Evolutionary conservation across 2,329 filamentous ascomycete species (phyloP).

Genomic region (Curvularia hawaiiensis): DNA sequence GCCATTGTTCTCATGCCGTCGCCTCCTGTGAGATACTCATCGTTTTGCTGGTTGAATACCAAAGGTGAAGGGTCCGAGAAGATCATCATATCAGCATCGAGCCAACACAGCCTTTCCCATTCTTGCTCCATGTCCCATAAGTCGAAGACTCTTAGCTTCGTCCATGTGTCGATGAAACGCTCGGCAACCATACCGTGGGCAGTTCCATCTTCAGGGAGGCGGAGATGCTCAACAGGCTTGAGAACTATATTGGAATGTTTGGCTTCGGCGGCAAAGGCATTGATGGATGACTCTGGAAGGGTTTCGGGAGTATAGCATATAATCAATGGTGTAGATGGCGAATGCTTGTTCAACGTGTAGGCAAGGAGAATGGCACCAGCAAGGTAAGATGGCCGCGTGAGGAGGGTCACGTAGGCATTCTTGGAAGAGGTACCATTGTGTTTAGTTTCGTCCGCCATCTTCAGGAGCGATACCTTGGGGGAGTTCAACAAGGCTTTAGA

Average conservation of each 20-base stretch:
- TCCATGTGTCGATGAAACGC: constrained; percentile 61
- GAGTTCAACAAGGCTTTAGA: neutral
- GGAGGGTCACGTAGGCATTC: constrained; percentile 56
- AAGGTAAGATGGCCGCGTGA: constrained; percentile 59
- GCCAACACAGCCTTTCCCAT: constrained; percentile 53
- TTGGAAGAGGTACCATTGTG: neutral
- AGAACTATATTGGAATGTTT: constrained; percentile 49
- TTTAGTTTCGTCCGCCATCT: constrained; percentile 16
- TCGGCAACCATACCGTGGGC: constrained; percentile 53
- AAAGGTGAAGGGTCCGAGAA: constrained; percentile 46
- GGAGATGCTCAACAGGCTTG: constrained; percentile 49
- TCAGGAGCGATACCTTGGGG: neutral
- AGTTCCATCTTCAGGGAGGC: constrained; percentile 41
- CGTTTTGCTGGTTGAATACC: constrained; percentile 52
- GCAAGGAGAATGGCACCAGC: constrained; percentile 58
- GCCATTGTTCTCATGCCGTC: constrained; percentile 50
- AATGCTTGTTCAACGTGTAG: constrained; percentile 54
- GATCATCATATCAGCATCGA: constrained; percentile 60
- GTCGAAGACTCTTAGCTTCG: constrained; percentile 61
- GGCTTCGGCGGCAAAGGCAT: constrained; percentile 51
- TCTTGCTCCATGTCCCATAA: constrained; percentile 33
- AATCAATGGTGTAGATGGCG: constrained; percentile 54
- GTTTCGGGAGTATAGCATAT: constrained; percentile 55
- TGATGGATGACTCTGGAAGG: constrained; percentile 48
- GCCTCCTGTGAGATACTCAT: constrained; percentile 28